Evolutionary conservation across 306 rosid species (phyloP), one percentile per base, ranked within the genome.

Genomic region (Casuarina cunninghamiana): DNA sequence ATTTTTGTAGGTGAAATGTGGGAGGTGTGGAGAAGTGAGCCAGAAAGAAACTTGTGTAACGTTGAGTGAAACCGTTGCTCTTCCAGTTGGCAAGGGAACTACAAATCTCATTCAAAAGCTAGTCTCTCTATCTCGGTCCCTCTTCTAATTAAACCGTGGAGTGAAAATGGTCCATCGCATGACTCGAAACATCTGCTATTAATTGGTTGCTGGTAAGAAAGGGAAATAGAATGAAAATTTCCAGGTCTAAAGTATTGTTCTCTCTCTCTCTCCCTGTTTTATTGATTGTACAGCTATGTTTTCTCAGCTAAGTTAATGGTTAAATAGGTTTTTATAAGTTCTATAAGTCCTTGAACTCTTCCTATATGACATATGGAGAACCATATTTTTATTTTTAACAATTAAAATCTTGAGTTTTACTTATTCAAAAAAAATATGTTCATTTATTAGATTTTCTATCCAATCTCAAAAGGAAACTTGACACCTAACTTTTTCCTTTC

Each of bases 91-190:
- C 80, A 89, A 86, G 57, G 95, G 86, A 71, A 85, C 83, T n/a
- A 85, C 97, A n/a, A 86, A 94, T 86, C 97, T 94, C 78, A 75
- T 90, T 82, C 98, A 92, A 81, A 94, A 92, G 95, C 97, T 92
- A 71, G 62, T 9, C 26, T 57, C 60, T 55, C 6, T 43, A 11
- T 50, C 66, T 37, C 46, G 6, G 10, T 71, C 50, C n/a, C 19
- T 42, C 8, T 42, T 21, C 35, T 44, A 13, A 46, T n/a, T 5
- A 73, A 43, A 41, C 2, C 9, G 37, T 74, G 71, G 32, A 48
- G 61, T 73, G 9, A 62, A 51, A 50, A 53, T n/a, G 54, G 37
- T 37, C 53, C 54, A 78, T 38, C 26, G 13, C 19, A 38, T n/a
- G 41, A 16, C 68, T 62, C 48, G 32, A 71, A 5, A 19, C 8